Base-by-base conservation (phyloP, 208 protist genomes). In the Trypanosoma mega region DNA sequence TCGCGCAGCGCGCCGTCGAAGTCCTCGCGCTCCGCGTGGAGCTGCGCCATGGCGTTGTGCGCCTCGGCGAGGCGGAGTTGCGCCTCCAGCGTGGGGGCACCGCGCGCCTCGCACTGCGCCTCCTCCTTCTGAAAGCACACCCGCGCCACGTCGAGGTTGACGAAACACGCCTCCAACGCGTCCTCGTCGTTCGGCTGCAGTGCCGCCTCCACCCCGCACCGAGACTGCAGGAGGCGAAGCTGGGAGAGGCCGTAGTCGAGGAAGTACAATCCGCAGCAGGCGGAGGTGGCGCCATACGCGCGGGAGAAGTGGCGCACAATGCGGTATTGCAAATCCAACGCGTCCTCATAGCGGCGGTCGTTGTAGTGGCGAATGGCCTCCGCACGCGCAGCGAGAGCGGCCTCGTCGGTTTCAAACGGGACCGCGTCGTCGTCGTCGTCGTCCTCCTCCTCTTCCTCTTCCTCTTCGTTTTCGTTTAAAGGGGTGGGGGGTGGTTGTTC, bases 231-330 rank as follows among this genome's bases (percentile, higher is more conserved):
- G 20, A 91, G 37, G 16, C 89, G 85, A 48, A 93, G 66, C 79
- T 92, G 85, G 0, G 85, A 92, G 44, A 95, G 81, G 14, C 83
- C 89, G 80, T 95, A 95, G 74, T 95, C 89, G 37, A 95, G 76
- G 57, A 92, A 93, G 75, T 87, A 93, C 34, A 70, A 63, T 48
- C 85, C 85, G 43, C 76, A 86, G 43, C 76, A 46, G 9, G 75
- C 33, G 6, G 68, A 56, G 3, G 83, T 92, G 2, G 83, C 58
- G 33, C 83, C 85, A 54, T 86, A 87, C 59, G 85, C 86, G 52
- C 78, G 72, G 14, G 79, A 63, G 66, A 93, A 86, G 68, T 92
- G 83, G 30, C 83, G 82, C 33, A 92, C 83, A 33, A 95, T 68
- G 30, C 78, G 74, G 68, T 90, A 89, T 56, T 93, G 85, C 48